phyloP scores from a whole-genome alignment of 768 basidiomycete species.

The Phaeotremella skinneri region DNA sequence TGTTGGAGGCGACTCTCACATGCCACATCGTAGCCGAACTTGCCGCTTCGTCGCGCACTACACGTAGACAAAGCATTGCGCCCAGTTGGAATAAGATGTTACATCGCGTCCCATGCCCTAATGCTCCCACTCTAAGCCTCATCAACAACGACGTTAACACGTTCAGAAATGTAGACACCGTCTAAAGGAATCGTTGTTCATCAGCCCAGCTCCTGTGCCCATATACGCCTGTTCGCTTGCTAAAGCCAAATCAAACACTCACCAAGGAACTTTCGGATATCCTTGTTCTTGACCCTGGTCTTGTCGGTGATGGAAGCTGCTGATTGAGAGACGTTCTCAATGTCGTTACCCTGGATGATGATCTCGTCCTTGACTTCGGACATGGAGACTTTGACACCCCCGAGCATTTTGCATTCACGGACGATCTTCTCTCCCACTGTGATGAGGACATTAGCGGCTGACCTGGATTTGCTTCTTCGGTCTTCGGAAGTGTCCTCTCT shows the following conservation, averaged over 20 bases:
- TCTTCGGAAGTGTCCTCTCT: neutral
- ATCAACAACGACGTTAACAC: constrained; percentile 40
- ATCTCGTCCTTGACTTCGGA: constrained; percentile 55
- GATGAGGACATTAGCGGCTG: neutral
- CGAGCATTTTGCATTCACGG: constrained; percentile 86
- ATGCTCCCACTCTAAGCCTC: neutral
- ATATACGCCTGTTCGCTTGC: neutral
- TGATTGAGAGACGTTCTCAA: constrained; percentile 96
- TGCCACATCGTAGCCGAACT: no score
- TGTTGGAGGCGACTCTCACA: no score
- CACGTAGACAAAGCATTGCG: neutral
- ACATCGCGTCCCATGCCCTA: neutral
- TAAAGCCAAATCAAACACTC: constrained; percentile 52
- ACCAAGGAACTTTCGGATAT: constrained; percentile 95
- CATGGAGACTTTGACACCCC: constrained; percentile 59
- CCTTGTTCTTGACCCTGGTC: constrained; percentile 98
- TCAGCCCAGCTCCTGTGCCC: neutral
- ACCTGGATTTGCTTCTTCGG: neutral
- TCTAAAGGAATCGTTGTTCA: constrained; percentile 11
- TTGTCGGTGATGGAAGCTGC: constrained; percentile 96
- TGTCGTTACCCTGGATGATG: constrained; percentile 89
- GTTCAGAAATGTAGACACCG: constrained; percentile 52
- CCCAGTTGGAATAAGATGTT: constrained; percentile 4
- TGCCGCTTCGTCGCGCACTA: no score
- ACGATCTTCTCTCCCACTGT: constrained; percentile 66